Evolutionary conservation across 257 asterid species (phyloP), one percentile per base, ranked within the genome.

Genomic region (Lavandula angustifolia): DNA sequence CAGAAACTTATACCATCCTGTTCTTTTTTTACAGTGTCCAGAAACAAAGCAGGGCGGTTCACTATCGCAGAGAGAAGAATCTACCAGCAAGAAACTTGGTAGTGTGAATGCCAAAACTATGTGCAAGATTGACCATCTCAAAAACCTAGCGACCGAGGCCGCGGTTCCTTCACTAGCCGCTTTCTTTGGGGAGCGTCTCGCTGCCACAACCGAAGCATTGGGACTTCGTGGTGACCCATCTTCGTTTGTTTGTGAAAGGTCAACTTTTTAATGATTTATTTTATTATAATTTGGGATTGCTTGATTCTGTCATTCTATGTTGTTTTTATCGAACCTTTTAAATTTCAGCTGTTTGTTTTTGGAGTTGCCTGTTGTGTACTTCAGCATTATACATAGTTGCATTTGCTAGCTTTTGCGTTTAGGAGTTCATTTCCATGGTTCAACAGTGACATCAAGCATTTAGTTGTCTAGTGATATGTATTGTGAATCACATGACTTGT

Each of bases 171-270:
- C 87, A 7, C 82, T 87, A 9, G 94, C 75, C 18, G 94, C 94
- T 12, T 78, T 85, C 67, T 84, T 79, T 37, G 92, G 97, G 9
- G 74, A 80, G 60, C 86, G 85, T 16, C 68, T 89, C 66, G 94
- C 86, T 61, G 82, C 91, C 62, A 76, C 81, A 7, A 60, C 76
- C 5, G 86, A 89, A 64, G 84, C 82, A 9, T 62, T 80, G 75
- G 89, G 79, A 33, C 57, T 81, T 52, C 78, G 84, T n/a, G 60
- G 79, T 4, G 91, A 87, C 64, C 27, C 27, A 0, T 64, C 83
- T 5, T 38, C 72, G 12, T 85, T 87, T 70, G 40, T 76, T 54
- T 92, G 97, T 43, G 86, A 84, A 75, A 85, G 96, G 98, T 92
- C 27, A 27, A 0, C 31, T 68, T 42, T 62, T 70, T 56, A 48